phyloP scores from a whole-genome alignment of 768 basidiomycete genomes.

The Russula sp. region DNA sequence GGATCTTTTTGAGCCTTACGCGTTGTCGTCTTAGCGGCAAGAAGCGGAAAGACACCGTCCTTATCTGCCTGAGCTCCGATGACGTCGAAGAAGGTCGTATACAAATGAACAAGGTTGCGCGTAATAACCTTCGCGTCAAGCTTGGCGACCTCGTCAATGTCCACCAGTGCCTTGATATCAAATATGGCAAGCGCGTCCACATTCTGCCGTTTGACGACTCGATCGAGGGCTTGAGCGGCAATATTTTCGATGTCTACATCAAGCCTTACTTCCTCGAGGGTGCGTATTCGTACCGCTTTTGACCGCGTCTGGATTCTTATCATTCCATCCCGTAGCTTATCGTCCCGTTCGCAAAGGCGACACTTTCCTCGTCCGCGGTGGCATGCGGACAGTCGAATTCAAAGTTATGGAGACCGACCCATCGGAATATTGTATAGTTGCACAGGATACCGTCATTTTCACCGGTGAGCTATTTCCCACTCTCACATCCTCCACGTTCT shows the following conservation, averaged over 20 bases:
- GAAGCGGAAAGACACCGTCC: conserved; percentile 95
- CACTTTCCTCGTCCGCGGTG: conserved; percentile 98
- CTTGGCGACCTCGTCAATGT: conserved; percentile 95
- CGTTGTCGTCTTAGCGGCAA: conserved; percentile 60
- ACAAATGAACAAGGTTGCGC: conserved; percentile 99
- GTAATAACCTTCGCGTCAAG: conserved; percentile 97
- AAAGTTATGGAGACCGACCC: conserved; percentile 99
- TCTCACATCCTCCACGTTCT: neutral
- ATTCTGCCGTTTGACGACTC: conserved; percentile 98
- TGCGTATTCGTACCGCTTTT: conserved; percentile 28
- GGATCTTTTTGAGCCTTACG: neutral
- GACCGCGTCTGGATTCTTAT: neutral
- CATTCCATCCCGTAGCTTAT: conserved; percentile 37
- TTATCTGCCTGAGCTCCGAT: conserved; percentile 93
- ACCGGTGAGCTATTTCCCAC: conserved; percentile 48
- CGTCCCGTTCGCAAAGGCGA: conserved; percentile 95
- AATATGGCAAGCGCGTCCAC: conserved; percentile 97
- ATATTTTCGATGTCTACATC: conserved; percentile 97
- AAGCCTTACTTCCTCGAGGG: conserved; percentile 99
- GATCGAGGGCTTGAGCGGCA: conserved; percentile 94
- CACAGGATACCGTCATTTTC: conserved; percentile 97
- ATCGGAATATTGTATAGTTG: conserved; percentile 96
- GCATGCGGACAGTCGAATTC: conserved; percentile 98
- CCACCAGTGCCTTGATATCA: conserved; percentile 94
- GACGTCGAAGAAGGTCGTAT: conserved; percentile 98